Evolutionary conservation across 192 early-diverging fungal species (phyloP), one percentile per base, ranked within the genome.

Genomic region (Diversispora eburnea): DNA sequence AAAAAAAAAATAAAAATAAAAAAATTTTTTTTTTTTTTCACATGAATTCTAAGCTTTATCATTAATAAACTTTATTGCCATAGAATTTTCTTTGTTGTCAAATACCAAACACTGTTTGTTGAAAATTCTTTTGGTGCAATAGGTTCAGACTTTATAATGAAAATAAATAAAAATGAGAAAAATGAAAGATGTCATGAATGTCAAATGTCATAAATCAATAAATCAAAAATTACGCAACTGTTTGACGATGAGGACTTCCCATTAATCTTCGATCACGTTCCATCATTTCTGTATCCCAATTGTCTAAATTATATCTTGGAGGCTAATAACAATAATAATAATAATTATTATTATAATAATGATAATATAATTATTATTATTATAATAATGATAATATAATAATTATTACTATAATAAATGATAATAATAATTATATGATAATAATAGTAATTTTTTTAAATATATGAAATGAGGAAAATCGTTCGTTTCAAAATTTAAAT

Each of bases 211-310:
- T 58, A 51, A 12, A 46, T 33, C 17, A 22, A 41, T 47, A 55
- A 75, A 54, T 9, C 15, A 74, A 42, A 45, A 7, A 77, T 46
- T n/a, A 61, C 42, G 60, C 74, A 81, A 86, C 86, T 42, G 81
- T 60, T 81, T 93, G 91, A 56, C 88, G 90, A 69, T 89, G 86
- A 43, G 77, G 43, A 8, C 85, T 87, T 71, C 91, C 91, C 22
- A 90, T 93, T 42, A 93, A 80, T 72, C 89, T 86, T 74, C 76
- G 79, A 75, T 93, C 91, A 80, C 91, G 90, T 59, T 84, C 84
- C 88, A 91, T 88, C 91, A 93, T 93, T 74, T 88, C 83, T 67
- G 80, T 80, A 65, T 93, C 91, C 91, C 91, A 93, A 77, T 83
- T 84, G 70, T 90, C 89, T 54, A 91, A 64, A 77, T 81, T 82